Evolutionary conservation across 176 grass and related monocot genomes (phyloP).

Genomic region (Ananas comosus): DNA sequence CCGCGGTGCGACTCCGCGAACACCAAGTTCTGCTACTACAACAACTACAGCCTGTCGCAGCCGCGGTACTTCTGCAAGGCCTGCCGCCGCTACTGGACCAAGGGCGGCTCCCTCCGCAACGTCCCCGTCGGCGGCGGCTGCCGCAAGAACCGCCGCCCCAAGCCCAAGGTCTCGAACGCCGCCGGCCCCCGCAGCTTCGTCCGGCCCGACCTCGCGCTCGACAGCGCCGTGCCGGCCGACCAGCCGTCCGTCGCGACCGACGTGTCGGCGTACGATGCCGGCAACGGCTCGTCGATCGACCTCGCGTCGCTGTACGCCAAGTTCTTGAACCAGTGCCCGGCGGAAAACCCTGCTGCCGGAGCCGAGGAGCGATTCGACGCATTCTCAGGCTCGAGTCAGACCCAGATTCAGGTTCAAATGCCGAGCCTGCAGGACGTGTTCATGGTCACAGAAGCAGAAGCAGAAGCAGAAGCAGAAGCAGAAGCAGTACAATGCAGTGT

Average conservation of each 20-base stretch:
- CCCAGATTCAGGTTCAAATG: conserved; percentile 14
- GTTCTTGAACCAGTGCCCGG: conserved; percentile 32
- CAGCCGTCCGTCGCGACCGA: conserved; percentile 8
- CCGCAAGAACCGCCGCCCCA: conserved; percentile 66
- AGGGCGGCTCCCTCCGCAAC: conserved; percentile 85
- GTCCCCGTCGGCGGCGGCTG: conserved; percentile 74
- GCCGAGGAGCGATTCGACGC: conserved; percentile 37
- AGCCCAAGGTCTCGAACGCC: conserved; percentile 20
- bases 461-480: too few relatives aligned
- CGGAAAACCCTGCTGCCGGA: neutral
- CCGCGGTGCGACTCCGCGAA: conserved; percentile 78
- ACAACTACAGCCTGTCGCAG: conserved; percentile 96
- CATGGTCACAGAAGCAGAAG: neutral
- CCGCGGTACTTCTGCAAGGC: conserved; percentile 96
- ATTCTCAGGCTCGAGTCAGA: conserved; percentile 12
- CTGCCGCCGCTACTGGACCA: conserved; percentile 90
- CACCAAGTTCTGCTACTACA: conserved; percentile 99
- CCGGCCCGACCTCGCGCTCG: conserved; percentile 60
- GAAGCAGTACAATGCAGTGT: neutral
- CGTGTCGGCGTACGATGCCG: neutral
- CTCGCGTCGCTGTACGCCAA: conserved; percentile 61
- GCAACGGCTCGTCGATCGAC: conserved; percentile 43
- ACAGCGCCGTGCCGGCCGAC: conserved; percentile 41
- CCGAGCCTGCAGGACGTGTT: conserved; percentile 22
- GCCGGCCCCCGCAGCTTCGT: conserved; percentile 15